Evolutionary conservation across 768 basidiomycete species (phyloP), one percentile per base, ranked within the genome.

Genomic region (Pulveroboletus sp.): DNA sequence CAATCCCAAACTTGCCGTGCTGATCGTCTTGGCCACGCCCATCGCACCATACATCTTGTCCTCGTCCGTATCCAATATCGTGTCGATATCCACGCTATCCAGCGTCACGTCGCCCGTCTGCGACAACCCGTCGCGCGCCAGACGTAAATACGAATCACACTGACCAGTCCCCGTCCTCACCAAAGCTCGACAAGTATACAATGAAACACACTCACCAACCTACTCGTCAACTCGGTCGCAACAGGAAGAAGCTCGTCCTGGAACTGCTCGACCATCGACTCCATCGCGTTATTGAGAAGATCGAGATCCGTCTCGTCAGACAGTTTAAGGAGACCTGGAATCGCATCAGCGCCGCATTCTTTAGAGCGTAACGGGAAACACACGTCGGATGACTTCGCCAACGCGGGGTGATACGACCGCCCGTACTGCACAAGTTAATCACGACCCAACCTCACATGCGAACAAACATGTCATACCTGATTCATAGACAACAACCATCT

Each of bases 261-360:
- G 79, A 90, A 95, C 35, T 80, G 79, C 55, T 90, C 82, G 14
- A 94, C 92, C 80, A 94, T 85, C 21, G 81, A 79, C 59, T 91
- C 87, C 85, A 92, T 90, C 59, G 85, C 80, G 52, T 73, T 75
- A 60, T 90, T 91, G 47, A 94, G 74, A 40, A 90, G 77, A 63
- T 94, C 91, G 37, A 95, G 71, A 64, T 94, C 92, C 38, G 90
- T 91, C 68, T 94, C 89, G 63, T 93, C 88, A n/a, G 88, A 83
- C 37, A 95, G 75, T 65, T 90, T 90, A 58, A 94, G 77, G n/a
- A 94, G 73, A 63, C 88, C 90, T 90, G 52, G 13, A 5, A 44
- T 12, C n/a, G 1, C 24, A 47, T 50, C 37, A 60, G 13, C 14
- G 2, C 5, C 24, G 43, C 19, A 32, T 45, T n/a, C 27, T 19